Conservation (phyloP, 345 rosid genomes). For the Citrus medica region DNA sequence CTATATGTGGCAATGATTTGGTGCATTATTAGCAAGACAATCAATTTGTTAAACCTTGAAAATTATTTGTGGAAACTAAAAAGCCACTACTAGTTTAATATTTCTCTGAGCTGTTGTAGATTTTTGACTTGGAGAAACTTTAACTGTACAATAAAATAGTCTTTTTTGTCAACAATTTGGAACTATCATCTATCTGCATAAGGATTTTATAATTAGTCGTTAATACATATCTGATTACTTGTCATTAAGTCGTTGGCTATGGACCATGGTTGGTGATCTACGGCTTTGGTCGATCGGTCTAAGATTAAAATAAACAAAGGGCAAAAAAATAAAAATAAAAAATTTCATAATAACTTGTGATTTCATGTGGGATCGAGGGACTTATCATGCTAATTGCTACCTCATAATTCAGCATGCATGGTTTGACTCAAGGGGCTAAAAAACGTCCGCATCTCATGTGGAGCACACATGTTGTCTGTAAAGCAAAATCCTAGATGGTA, state of each 20-base stretch:
- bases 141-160: not conserved
- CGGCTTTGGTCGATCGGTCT: slow-evolving; percentile 26
- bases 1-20: not conserved
- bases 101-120: not conserved
- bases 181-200: not conserved
- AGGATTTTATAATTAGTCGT: not conserved
- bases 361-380: slow-evolving; percentile 7
- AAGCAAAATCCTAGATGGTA: slow-evolving; percentile 2
- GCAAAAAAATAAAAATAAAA: not conserved
- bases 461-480: slow-evolving; percentile 4
- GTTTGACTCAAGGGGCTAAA: slow-evolving; percentile 11
- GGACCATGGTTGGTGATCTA: slow-evolving; percentile 46
- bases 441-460: not conserved
- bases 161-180: not conserved
- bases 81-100: not conserved
- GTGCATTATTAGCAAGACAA: not conserved
- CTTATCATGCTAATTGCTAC: not conserved
- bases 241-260: slow-evolving; percentile 18
- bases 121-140: not conserved
- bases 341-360: not conserved
- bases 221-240: not conserved
- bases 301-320: not conserved
- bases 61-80: not conserved
- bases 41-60: not conserved
- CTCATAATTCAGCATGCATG: slow-evolving; percentile 23